A percentile compares a stretch with the other conserved stretches of the same genome.
Conservation (phyloP, 2,329 filamentous ascomycete genomes). For the Pseudogymnoascus sp. region DNA sequence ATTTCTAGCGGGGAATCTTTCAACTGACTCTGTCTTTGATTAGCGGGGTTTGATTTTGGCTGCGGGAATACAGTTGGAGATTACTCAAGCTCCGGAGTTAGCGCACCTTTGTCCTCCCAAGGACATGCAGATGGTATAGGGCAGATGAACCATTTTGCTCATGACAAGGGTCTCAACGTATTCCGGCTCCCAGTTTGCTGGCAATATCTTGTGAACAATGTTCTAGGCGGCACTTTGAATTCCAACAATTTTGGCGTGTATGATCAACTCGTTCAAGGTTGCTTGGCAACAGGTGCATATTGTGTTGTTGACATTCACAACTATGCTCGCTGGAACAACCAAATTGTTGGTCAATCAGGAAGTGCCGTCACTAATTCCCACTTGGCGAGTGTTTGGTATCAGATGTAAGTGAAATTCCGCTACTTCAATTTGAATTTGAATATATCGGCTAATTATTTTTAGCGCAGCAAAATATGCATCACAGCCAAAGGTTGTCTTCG, state of each 20-base stretch:
- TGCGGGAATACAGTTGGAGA: conserved; percentile 33
- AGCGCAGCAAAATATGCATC: conserved; percentile 48
- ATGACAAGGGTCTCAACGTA: conserved; percentile 47
- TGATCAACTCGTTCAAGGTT: conserved; percentile 49
- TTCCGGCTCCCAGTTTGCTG: conserved; percentile 52
- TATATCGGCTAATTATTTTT: background rate
- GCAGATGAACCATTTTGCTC: conserved; percentile 43
- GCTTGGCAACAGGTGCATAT: conserved; percentile 46
- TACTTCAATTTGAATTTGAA: background rate
- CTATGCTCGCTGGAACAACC: conserved; percentile 52
- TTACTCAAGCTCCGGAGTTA: conserved; percentile 16
- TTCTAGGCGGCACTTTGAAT: conserved; percentile 43
- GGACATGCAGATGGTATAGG: conserved; percentile 20
- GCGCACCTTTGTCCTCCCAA: conserved; percentile 15
- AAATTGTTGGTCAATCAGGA: conserved; percentile 51
- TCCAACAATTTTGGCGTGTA: conserved; percentile 43
- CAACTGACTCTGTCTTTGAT: conserved; percentile 1
- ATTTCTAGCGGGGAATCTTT: background rate
- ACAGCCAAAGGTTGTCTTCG: conserved; percentile 48
- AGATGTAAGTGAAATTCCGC: conserved; percentile 30
- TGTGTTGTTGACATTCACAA: conserved; percentile 56
- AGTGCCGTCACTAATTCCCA: conserved; percentile 52
- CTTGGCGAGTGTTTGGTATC: conserved; percentile 52
- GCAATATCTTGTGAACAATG: conserved; percentile 50
- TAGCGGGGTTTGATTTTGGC: conserved; percentile 41